Evolutionary conservation across 2,329 filamentous ascomycete species (phyloP).

Genomic region (Hirsutella rhossiliensis): DNA sequence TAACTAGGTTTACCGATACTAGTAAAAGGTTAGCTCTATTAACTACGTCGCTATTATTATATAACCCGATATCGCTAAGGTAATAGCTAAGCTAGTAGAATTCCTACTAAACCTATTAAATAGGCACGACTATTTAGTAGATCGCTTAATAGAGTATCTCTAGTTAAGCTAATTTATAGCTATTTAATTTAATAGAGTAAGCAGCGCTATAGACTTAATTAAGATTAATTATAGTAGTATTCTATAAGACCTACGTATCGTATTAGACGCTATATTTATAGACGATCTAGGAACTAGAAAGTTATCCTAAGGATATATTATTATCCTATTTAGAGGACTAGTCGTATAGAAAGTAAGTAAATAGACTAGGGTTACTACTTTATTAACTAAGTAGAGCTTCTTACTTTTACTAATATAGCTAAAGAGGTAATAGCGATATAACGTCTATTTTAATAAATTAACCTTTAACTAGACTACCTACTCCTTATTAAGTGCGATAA

Average conservation of each 20-base stretch:
- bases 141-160: not conserved
- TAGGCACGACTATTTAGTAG: not conserved
- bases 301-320: not conserved
- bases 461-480: not conserved
- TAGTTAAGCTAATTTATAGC: not conserved
- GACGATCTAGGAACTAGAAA: not conserved
- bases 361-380: not conserved
- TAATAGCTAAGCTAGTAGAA: too few relatives aligned
- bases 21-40: not conserved
- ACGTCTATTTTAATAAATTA: not conserved
- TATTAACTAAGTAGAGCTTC: too few relatives aligned
- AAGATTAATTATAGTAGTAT: not conserved
- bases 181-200: not conserved
- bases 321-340: not conserved
- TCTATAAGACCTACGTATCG: not conserved
- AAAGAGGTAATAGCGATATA: too few relatives aligned
- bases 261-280: not conserved
- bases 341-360: not conserved
- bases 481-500: not conserved
- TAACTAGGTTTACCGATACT: not conserved
- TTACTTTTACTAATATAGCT: too few relatives aligned
- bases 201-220: not conserved
- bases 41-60: not conserved
- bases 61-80: not conserved
- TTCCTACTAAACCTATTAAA: not conserved